These are phyloP conservation scores for Nakazawaea wyomingensis DNA, from an alignment of 805 yeast genomes.

Conservation along the genomic window DNA sequence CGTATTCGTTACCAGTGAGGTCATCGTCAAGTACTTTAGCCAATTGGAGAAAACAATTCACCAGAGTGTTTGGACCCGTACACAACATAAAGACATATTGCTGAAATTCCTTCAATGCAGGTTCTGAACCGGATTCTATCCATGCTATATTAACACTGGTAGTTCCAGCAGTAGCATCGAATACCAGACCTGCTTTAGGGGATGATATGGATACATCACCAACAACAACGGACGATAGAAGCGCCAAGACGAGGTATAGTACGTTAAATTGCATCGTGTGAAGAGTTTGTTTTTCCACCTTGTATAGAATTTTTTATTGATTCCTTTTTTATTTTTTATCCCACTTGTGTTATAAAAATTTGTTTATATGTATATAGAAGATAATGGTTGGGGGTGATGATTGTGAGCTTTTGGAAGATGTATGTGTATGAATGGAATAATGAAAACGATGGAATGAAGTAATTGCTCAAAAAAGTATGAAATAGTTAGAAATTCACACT, in stretches of 20 bases:
- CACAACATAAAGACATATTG: constrained; percentile 53
- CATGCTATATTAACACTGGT: constrained; percentile 43
- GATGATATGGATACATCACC: constrained; percentile 45
- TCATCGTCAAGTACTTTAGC: constrained; percentile 24
- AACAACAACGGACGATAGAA: not conserved
- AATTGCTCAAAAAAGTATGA: not conserved
- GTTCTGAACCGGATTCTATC: constrained; percentile 48
- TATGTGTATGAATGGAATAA: no score
- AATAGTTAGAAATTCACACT: not conserved
- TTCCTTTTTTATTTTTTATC: no score
- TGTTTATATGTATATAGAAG: not conserved
- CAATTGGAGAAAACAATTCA: constrained; percentile 34
- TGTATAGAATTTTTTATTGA: no score
- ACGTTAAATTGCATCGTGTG: not conserved
- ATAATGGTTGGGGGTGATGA: no score
- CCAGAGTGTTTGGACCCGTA: constrained; percentile 55
- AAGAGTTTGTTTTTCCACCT: not conserved
- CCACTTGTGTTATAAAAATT: no score
- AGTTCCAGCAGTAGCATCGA: constrained; percentile 32
- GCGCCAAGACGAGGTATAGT: not conserved
- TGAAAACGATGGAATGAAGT: not conserved
- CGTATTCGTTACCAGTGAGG: constrained; percentile 30
- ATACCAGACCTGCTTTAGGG: constrained; percentile 37
- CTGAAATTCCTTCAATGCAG: constrained; percentile 38
- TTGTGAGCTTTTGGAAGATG: no score